phyloP scores from a whole-genome alignment of 495 filamentous ascomycete species.

The Umbilicaria muhlenbergii region DNA sequence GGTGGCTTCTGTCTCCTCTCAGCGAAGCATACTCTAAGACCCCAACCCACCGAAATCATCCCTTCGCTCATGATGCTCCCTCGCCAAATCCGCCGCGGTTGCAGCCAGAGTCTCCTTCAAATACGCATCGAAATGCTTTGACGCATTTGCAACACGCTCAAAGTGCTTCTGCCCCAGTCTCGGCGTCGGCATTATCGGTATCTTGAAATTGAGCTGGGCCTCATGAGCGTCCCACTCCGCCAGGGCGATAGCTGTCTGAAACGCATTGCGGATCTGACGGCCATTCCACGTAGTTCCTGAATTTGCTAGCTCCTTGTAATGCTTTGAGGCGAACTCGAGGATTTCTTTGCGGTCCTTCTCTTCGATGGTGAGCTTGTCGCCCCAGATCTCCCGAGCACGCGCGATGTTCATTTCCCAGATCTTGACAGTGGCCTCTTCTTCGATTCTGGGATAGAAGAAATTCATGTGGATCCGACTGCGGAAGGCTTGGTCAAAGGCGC shows the following conservation, averaged over 20 bases:
- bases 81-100: neutral
- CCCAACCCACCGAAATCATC: constrained; percentile 1
- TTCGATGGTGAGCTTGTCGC: neutral
- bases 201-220: neutral
- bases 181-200: neutral
- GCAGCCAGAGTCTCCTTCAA: no score
- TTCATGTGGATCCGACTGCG: constrained; percentile 32
- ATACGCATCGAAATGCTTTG: no score
- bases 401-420: neutral
- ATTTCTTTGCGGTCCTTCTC: constrained; percentile 2
- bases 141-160: no score
- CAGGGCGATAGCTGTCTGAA: constrained; percentile 25
- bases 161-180: no score
- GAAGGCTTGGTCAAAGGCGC: constrained; percentile 33
- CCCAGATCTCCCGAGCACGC: neutral
- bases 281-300: constrained; percentile 24
- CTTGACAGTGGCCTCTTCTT: neutral
- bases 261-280: constrained; percentile 30
- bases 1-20: neutral
- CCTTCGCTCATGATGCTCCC: constrained; percentile 1
- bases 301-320: constrained; percentile 4
- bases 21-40: neutral
- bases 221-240: constrained; percentile 12
- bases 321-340: constrained; percentile 2
- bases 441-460: constrained; percentile 6